These are phyloP conservation scores for Epichloe glyceriae DNA, from an alignment of 2,329 filamentous ascomycete species.

Conservation along the genomic window DNA sequence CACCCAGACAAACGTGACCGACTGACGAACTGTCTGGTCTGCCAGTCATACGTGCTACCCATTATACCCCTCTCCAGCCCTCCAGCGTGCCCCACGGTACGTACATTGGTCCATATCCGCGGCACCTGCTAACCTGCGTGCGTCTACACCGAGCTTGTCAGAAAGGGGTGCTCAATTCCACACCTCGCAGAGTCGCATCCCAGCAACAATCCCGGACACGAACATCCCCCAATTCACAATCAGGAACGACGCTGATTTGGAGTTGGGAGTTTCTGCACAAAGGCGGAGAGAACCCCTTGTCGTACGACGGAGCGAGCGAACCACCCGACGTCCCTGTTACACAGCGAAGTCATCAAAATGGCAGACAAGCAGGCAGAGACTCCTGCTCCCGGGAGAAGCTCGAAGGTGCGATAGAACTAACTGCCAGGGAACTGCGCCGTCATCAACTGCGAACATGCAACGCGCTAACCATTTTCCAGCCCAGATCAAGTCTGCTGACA, in stretches of 20 bases:
- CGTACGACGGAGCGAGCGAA: background rate
- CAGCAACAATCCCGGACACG: background rate
- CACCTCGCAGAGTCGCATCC: background rate
- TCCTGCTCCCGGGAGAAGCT: constrained; percentile 58
- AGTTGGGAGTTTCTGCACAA: background rate
- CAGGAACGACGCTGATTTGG: background rate
- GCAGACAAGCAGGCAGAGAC: constrained; percentile 28
- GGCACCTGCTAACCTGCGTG: too few relatives aligned
- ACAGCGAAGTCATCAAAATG: constrained; percentile 14
- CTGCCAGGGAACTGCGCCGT: background rate
- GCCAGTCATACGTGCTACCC: too few relatives aligned
- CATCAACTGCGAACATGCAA: background rate
- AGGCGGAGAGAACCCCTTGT: background rate
- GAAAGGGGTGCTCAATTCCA: background rate
- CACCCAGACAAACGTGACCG: too few relatives aligned
- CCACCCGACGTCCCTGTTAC: background rate
- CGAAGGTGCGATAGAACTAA: constrained; percentile 41
- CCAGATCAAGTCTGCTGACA: constrained; percentile 95
- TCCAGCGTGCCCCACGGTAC: background rate
- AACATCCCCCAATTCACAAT: background rate
- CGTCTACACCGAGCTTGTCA: background rate
- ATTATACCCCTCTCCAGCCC: background rate
- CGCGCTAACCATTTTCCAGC: constrained; percentile 38
- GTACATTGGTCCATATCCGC: background rate
- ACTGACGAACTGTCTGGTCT: too few relatives aligned